These are phyloP conservation scores for Fagopyrum esculentum DNA, from an alignment of 148 eudicot species.

Conservation along the genomic window DNA sequence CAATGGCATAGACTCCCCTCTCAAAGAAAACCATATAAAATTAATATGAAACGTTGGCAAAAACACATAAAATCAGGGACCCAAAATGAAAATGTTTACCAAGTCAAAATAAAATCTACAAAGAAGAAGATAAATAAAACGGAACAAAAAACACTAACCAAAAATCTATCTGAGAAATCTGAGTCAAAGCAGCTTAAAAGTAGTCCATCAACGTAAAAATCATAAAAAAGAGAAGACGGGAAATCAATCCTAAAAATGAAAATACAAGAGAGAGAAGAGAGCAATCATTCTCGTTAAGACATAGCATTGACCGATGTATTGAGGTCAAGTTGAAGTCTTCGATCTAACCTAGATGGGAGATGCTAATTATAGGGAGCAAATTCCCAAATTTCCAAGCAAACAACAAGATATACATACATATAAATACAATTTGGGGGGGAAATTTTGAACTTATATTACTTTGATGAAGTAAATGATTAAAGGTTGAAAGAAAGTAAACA, in stretches of 20 bases:
- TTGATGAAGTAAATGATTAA: neutral
- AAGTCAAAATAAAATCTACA: neutral
- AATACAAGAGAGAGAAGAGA: neutral
- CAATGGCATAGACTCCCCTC: neutral
- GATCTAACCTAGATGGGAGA: neutral
- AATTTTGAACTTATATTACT: neutral
- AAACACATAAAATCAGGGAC: slow-evolving; percentile 3
- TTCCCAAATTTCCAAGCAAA: slow-evolving; percentile 2
- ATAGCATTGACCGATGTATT: neutral
- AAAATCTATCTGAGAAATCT: neutral
- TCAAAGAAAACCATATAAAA: neutral
- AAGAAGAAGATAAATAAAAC: neutral
- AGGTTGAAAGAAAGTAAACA: slow-evolving; percentile 5
- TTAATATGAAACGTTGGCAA: neutral
- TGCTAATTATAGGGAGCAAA: slow-evolving; percentile 9
- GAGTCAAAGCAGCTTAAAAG: neutral
- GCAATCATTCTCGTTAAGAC: neutral
- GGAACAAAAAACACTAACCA: neutral
- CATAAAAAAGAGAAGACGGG: neutral
- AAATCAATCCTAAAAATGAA: neutral
- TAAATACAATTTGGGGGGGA: neutral
- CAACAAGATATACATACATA: neutral
- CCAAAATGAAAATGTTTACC: neutral
- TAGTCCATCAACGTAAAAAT: neutral
- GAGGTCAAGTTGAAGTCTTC: neutral